Base-by-base conservation (phyloP, 805 yeast genomes). In the Ogataea wickerhamii region DNA sequence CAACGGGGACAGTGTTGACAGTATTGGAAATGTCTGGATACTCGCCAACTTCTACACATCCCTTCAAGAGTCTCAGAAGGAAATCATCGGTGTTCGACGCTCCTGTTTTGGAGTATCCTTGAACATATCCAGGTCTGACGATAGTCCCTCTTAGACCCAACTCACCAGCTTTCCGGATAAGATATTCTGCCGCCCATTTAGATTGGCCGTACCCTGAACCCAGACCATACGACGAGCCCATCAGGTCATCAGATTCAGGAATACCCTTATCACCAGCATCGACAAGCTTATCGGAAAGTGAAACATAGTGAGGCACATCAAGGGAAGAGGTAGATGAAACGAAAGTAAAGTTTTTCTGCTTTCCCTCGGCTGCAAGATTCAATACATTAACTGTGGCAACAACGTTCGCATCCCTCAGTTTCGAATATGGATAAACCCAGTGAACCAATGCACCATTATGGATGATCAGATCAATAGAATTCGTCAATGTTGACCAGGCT, bases 391-490 rank as follows among this genome's bases (percentile, higher is more conserved):
- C 64, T 0, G 98, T 84, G 30, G 95, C 80, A 41, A 89, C 66
- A 22, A 94, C 98, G 56, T 93, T 93, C 23, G 98, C 93, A 49
- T 87, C 96, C 52, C 98, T 78, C 54, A 93, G 70, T 48, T 85
- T 86, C 33, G 82, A 67, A 64, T 93, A 93, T 19, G 98, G 98
- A 61, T 85, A 93, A 2, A 89, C 96, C 99, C 99, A 93, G 62
- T 93, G 98, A 26, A 93, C 99, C 45, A 89, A 71, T 13, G 99
- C 99, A 68, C 98, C 98, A 52, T 93, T 93, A 63, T 93, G 99
- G 45, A 93, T 76, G 36, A 93, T 80, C 3, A 82, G 81, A 61
- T 94, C 98, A 41, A 91, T 69, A 1, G 68, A 64, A 12, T 74
- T 61, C 7, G 78, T 66, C 42, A 93, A 71, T 6, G 53, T 34